Evolutionary conservation across 768 basidiomycete species (phyloP).

Genomic region (Mycena galericulata): DNA sequence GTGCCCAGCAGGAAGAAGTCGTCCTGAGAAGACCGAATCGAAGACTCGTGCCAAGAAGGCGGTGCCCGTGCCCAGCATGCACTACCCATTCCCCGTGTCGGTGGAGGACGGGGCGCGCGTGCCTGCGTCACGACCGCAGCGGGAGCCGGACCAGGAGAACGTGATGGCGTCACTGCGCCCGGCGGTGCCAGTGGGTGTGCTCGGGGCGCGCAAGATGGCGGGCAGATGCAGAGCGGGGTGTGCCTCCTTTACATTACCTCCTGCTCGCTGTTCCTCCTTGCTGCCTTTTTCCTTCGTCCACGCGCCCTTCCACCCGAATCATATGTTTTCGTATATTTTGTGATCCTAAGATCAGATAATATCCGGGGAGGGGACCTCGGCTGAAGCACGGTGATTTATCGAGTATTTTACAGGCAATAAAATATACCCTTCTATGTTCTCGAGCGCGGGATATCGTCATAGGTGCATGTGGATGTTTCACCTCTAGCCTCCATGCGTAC

Average conservation of each 20-base stretch:
- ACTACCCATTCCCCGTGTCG: slow-evolving; percentile 77
- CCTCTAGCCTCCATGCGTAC: no score
- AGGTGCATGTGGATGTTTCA: no score
- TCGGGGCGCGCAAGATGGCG: no score
- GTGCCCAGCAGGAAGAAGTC: no score
- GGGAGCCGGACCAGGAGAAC: no score
- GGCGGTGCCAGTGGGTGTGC: no score
- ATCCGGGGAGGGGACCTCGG: neutral
- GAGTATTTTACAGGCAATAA: neutral
- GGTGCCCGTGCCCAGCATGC: slow-evolving; percentile 55
- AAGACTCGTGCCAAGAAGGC: no score
- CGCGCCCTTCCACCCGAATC: neutral
- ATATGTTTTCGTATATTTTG: neutral
- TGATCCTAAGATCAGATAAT: neutral
- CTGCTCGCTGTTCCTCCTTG: neutral
- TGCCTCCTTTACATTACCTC: neutral
- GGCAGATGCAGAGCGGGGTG: neutral
- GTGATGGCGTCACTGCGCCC: slow-evolving; percentile 38
- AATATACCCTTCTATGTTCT: no score
- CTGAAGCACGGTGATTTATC: no score
- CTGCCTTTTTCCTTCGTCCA: neutral
- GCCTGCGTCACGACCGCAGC: slow-evolving; percentile 34
- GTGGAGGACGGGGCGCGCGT: slow-evolving; percentile 47
- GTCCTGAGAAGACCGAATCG: no score
- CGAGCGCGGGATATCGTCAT: no score